Evolutionary conservation across 2,329 filamentous ascomycete genomes (phyloP).

Genomic region (Paecilomyces sp.): DNA sequence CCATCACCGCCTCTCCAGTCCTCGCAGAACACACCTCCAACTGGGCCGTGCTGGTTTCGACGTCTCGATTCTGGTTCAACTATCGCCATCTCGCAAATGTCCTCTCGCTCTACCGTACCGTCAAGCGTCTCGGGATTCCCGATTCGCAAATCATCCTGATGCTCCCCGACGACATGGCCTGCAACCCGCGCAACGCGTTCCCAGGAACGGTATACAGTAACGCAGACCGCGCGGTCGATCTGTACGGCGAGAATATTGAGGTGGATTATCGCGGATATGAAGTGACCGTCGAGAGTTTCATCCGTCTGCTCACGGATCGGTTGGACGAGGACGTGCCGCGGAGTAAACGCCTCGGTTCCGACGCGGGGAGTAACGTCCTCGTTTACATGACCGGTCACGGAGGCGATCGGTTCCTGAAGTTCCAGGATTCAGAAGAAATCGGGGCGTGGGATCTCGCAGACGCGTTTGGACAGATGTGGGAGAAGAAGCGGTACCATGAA

Average conservation of each 20-base stretch:
- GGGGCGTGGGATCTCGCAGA: conserved; percentile 93
- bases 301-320: conserved; percentile 86
- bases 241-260: conserved; percentile 98
- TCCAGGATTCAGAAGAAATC: conserved; percentile 97
- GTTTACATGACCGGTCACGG: conserved; percentile 99
- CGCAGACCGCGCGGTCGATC: conserved; percentile 85
- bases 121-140: conserved; percentile 94
- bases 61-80: conserved; percentile 99
- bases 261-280: conserved; percentile 98
- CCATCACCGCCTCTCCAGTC: conserved; percentile 9
- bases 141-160: conserved; percentile 99
- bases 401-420: conserved; percentile 96
- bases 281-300: conserved; percentile 98
- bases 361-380: conserved; percentile 91
- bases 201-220: conserved; percentile 98
- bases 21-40: conserved; percentile 74
- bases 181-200: conserved; percentile 97
- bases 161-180: conserved; percentile 99
- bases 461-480: conserved; percentile 99
- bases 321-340: conserved; percentile 91
- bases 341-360: conserved; percentile 87
- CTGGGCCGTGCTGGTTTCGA: conserved; percentile 98
- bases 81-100: conserved; percentile 98
- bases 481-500: conserved; percentile 98
- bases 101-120: conserved; percentile 92